Percentiles rank a stretch among this genome's conserved stretches.
Evolutionary conservation across 129 eudicot species (phyloP).

Genomic region (Flaveria bidentis): DNA sequence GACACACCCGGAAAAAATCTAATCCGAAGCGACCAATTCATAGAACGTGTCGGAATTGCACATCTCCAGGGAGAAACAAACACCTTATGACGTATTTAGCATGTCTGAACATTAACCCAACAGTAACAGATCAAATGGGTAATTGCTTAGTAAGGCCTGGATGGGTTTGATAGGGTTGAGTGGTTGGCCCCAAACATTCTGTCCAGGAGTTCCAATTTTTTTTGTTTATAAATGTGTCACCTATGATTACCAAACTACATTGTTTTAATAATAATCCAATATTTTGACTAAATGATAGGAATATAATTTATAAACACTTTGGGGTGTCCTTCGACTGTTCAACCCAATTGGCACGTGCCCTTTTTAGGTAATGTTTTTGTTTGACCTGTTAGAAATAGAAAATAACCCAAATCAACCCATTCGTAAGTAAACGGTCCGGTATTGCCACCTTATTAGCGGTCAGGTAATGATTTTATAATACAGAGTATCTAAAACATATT

Average conservation of each 20-base stretch:
- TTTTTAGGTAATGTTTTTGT: neutral
- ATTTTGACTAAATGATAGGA: neutral
- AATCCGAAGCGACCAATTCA: neutral
- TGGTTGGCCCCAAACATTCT: neutral
- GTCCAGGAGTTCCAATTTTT: neutral
- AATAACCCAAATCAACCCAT: neutral
- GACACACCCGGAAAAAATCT: neutral
- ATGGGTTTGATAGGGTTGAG: neutral
- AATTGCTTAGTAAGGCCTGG: neutral
- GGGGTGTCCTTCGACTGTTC: neutral
- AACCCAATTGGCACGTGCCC: neutral
- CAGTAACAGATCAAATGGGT: neutral
- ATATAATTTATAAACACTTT: neutral
- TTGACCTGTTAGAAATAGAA: neutral
- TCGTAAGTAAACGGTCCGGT: neutral
- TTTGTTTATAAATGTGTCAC: neutral
- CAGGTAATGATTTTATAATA: neutral
- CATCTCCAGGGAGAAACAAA: neutral
- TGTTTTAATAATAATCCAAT: neutral
- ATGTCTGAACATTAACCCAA: neutral
- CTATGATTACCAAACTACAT: constrained; percentile 2
- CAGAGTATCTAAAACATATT: neutral
- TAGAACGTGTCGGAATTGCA: neutral
- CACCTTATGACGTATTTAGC: neutral
- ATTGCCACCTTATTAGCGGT: neutral